These are phyloP conservation scores for Oryza brachyantha DNA, from an alignment of 176 grass and related monocot genomes.

Conservation along the genomic window DNA sequence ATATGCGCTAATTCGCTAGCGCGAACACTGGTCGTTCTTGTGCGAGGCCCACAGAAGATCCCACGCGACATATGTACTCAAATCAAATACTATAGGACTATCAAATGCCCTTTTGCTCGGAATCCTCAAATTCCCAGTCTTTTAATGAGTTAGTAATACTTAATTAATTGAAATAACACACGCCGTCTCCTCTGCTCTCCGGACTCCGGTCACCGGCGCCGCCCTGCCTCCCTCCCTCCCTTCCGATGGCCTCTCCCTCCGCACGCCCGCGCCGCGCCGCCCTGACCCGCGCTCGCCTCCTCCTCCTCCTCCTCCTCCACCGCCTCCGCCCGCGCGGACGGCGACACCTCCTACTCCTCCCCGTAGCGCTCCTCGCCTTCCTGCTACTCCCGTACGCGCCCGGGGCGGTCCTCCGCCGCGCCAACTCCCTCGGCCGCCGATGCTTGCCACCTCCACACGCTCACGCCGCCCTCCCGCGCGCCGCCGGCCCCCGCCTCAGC, in stretches of 20 bases:
- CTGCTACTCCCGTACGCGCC: conserved; percentile 12
- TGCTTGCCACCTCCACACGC: conserved; percentile 2
- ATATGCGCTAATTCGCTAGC: no score
- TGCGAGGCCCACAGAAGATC: no score
- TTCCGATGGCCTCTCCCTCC: conserved; percentile 2
- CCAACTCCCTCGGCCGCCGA: conserved; percentile 50
- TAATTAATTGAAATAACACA: no score
- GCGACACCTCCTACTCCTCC: conserved; percentile 27
- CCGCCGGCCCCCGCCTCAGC: background rate
- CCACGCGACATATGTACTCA: no score
- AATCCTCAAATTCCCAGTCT: no score
- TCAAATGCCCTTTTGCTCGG: no score
- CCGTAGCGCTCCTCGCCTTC: conserved; percentile 26
- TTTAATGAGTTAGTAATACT: no score
- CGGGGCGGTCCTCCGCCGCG: conserved; percentile 31
- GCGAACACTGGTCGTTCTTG: no score
- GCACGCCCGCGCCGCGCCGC: conserved; percentile 11
- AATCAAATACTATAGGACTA: no score
- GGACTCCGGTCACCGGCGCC: no score
- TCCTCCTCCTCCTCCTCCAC: background rate
- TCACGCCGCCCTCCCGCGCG: background rate
- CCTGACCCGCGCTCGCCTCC: background rate
- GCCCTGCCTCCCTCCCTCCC: no score
- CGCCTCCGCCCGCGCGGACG: background rate
- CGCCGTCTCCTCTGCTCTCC: no score